phyloP scores from a whole-genome alignment of 805 yeast genomes.

The Kazachstania kunashirensis region DNA sequence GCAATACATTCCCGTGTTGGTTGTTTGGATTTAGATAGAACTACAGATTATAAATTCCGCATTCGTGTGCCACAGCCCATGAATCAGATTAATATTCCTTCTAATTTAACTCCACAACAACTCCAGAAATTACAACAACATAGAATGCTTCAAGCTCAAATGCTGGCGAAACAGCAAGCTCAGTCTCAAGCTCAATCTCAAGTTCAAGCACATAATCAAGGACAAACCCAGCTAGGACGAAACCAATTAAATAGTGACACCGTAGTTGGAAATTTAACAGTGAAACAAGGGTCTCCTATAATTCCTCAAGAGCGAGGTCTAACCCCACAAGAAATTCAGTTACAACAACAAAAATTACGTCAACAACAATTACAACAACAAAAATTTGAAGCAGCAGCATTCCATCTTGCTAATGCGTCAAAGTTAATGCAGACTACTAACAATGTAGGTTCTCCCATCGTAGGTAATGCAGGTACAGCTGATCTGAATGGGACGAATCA shows the following conservation, averaged over 20 bases:
- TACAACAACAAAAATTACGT: slow-evolving; percentile 27
- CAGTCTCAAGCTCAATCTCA: slow-evolving; percentile 7
- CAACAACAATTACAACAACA: slow-evolving; percentile 30
- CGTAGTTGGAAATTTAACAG: background rate
- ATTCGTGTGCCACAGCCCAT: slow-evolving; percentile 40
- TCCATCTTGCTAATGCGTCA: slow-evolving; percentile 26
- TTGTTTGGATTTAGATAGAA: slow-evolving; percentile 61
- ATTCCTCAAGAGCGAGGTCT: slow-evolving; percentile 17
- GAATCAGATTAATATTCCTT: slow-evolving; percentile 15
- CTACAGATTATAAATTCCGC: slow-evolving; percentile 52
- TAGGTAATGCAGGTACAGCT: slow-evolving; percentile 1
- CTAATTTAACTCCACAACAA: slow-evolving; percentile 20
- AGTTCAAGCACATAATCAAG: slow-evolving; percentile 11
- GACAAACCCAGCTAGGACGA: slow-evolving; percentile 7
- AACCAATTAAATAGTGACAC: too few relatives aligned
- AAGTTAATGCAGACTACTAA: slow-evolving; percentile 20
- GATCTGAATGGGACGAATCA: background rate
- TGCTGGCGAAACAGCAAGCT: slow-evolving; percentile 11
- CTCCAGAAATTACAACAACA: slow-evolving; percentile 21
- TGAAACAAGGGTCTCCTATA: background rate
- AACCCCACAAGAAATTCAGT: slow-evolving; percentile 29
- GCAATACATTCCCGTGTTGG: slow-evolving; percentile 52
- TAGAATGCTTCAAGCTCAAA: slow-evolving; percentile 15
- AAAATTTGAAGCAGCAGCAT: slow-evolving; percentile 28
- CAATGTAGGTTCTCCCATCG: slow-evolving; percentile 2